Conservation (phyloP, 2,329 filamentous ascomycete genomes). For the Graphilbum sp. region DNA sequence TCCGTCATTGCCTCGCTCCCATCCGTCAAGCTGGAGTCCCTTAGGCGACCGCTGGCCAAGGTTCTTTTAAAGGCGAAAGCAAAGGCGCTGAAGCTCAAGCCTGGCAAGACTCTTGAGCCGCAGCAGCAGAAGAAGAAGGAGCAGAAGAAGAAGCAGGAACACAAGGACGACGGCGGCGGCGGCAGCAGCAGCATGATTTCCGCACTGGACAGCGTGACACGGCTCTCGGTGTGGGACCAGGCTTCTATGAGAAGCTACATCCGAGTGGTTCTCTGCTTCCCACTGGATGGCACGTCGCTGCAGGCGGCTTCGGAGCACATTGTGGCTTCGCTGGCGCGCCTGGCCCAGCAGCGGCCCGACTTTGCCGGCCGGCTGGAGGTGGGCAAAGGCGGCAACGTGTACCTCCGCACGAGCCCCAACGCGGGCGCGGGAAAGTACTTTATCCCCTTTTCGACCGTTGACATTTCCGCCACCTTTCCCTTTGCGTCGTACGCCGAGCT, state of each 20-base stretch:
- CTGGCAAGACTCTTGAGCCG: no score
- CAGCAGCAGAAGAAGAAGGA: no score
- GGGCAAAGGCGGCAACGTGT: slow-evolving; percentile 8
- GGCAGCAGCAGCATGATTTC: not conserved
- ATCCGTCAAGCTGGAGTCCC: not conserved
- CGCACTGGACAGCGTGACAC: not conserved
- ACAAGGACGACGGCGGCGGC: no score
- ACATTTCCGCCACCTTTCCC: slow-evolving; percentile 10
- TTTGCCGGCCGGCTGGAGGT: slow-evolving; percentile 14
- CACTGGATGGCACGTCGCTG: slow-evolving; percentile 4
- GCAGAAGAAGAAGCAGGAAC: no score
- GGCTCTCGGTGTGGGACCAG: slow-evolving; percentile 8
- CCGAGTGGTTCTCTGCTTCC: slow-evolving; percentile 12
- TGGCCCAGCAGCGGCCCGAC: slow-evolving; percentile 12
- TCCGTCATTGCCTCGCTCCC: no score
- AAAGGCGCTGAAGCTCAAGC: not conserved
- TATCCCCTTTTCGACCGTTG: slow-evolving; percentile 11
- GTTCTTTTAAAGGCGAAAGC: not conserved
- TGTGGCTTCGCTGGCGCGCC: slow-evolving; percentile 6
- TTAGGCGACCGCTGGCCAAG: not conserved
- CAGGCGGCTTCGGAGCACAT: slow-evolving; percentile 8
- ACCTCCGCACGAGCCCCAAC: slow-evolving; percentile 9
- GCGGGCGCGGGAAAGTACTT: not conserved
- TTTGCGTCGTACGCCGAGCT: slow-evolving; percentile 14
- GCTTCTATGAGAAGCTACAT: slow-evolving; percentile 9